Evolutionary conservation across 2,329 filamentous ascomycete genomes (phyloP), one percentile per base, ranked within the genome.

Genomic region (Colletotrichum spaethianum): DNA sequence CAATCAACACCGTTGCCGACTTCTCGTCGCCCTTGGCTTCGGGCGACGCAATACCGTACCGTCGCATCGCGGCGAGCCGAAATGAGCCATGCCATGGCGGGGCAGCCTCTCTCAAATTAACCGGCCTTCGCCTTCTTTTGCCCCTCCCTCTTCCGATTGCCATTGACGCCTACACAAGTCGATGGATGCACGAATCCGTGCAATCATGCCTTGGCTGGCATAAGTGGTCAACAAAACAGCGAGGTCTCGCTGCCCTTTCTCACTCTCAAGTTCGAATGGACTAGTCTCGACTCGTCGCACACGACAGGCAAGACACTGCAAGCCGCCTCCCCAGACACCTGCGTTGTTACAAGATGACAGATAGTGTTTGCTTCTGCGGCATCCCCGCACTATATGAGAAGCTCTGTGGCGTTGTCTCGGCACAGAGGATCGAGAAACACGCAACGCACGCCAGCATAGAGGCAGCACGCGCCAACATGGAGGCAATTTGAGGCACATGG

Each of bases 21-120:
- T 23, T 40, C 20, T 42, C 8, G 18, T 46, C 42, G 38, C 46
- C 28, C 69, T 72, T 72, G 57, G 57, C 57, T 60, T 46, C 65
- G 64, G 69, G 57, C 42, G 33, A 53, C 16, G 57, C 69, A 72
- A 57, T 53, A 63, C 59, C 64, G 69, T 23, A 57, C 44, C 11
- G 59, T 72, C 69, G 57, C 69, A 72, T 69, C 64, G 57, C 52
- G n/a, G 44, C 50, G 26, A 59, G 42, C 57, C 52, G 52, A 72
- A 57, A 72, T 72, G 69, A 68, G 56, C 40, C 36, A 40, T 20
- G 2, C 16, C 46, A 59, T 20, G 16, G 23, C 31, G 46, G 26
- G 48, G 48, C 46, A 33, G 7, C 57, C 11, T 55, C 28, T 38
- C 53, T 28, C 66, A 69, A 20, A 70, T 59, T 57, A 65, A 16